These are phyloP conservation scores for Leccinum fallax DNA, from an alignment of 1,284 basidiomycete genomes.

Conservation along the genomic window DNA sequence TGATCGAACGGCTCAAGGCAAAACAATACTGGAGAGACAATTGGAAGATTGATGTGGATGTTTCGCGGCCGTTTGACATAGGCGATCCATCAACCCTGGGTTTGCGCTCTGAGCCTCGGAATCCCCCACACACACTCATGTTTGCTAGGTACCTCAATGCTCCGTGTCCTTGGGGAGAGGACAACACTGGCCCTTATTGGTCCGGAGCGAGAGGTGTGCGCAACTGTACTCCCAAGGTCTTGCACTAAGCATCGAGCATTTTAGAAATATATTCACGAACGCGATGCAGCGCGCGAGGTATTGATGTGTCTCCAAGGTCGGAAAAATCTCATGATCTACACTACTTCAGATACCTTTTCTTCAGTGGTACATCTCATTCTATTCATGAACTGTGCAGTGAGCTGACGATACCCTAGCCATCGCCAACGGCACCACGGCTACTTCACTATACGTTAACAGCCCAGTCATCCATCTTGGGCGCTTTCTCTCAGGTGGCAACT, in stretches of 20 bases:
- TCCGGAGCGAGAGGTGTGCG: conserved; percentile 37
- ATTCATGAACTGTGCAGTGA: background rate
- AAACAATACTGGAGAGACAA: conserved; percentile 72
- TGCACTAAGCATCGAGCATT: background rate
- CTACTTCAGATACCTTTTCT: conserved; percentile 43
- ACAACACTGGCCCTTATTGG: conserved; percentile 30
- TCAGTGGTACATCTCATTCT: conserved; percentile 31
- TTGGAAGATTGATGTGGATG: conserved; percentile 52
- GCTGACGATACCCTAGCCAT: conserved; percentile 43
- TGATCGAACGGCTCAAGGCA: conserved; percentile 58
- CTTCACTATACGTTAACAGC: conserved; percentile 65
- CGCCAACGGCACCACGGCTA: conserved; percentile 56
- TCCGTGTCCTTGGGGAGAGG: conserved; percentile 39
- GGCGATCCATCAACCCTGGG: conserved; percentile 71
- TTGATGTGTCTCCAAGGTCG: conserved; percentile 73
- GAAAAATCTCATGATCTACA: conserved; percentile 56
- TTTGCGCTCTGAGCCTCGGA: conserved; percentile 23
- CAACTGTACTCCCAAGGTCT: background rate
- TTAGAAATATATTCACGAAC: conserved; percentile 70
- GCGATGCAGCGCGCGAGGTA: conserved; percentile 72
- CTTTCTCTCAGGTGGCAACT: conserved; percentile 58
- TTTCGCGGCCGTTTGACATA: conserved; percentile 54
- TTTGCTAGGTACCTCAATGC: conserved; percentile 49
- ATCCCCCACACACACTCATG: conserved; percentile 1
- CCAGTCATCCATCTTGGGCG: conserved; percentile 61